phyloP scores from a whole-genome alignment of 2,329 filamentous ascomycete species.

The Apiospora aurea region DNA sequence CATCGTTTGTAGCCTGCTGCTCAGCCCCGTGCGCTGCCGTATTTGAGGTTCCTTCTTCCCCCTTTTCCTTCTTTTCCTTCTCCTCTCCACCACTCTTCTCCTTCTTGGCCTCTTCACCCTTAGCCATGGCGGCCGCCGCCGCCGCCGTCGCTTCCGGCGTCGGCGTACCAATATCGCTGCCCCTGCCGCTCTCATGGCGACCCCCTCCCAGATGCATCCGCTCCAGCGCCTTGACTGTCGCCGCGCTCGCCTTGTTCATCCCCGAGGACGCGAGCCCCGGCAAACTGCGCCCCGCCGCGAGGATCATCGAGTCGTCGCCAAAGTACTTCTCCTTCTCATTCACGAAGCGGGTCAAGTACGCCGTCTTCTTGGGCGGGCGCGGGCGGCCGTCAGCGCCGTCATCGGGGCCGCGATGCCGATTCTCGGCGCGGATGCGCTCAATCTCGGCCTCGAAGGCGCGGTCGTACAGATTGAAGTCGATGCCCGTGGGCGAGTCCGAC shows the following conservation, averaged over 20 bases:
- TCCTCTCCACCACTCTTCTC: constrained; percentile 13
- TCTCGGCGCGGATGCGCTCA: constrained; percentile 49
- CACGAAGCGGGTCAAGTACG: constrained; percentile 59
- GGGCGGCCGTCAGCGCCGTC: no score
- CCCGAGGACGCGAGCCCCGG: constrained; percentile 28
- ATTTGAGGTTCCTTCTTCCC: neutral
- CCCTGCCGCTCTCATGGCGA: no score
- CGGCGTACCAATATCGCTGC: no score
- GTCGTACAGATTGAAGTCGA: constrained; percentile 89
- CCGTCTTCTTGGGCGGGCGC: constrained; percentile 41
- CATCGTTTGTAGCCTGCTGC: neutral
- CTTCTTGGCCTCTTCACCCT: constrained; percentile 25
- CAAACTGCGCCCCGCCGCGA: constrained; percentile 43
- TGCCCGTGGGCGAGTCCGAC: constrained; percentile 83
- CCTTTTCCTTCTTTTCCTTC: neutral
- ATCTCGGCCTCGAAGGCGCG: constrained; percentile 88
- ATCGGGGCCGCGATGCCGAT: constrained; percentile 34
- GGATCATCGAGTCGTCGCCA: constrained; percentile 46
- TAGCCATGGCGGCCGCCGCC: neutral
- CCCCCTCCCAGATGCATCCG: constrained; percentile 18
- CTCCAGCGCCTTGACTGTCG: constrained; percentile 23
- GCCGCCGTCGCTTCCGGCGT: neutral
- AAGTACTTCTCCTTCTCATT: constrained; percentile 51
- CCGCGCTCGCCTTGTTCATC: constrained; percentile 26
- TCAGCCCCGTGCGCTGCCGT: neutral